Evolutionary conservation across 441 rosid species (phyloP).

Genomic region (Omphalea diandra): DNA sequence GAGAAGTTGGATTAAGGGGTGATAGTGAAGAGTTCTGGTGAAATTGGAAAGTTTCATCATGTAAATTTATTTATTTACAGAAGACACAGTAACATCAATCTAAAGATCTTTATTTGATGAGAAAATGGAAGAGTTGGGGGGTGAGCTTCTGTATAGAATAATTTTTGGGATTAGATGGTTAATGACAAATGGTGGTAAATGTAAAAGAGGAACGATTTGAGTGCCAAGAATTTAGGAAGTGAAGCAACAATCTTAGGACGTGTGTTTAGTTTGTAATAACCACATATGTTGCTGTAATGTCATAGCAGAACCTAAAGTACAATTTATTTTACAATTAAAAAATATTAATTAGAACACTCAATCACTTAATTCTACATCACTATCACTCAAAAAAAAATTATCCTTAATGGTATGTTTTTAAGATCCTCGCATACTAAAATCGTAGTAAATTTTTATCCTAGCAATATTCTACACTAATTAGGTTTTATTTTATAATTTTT

Average conservation of each 20-base stretch:
- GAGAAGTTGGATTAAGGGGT: constrained; percentile 8
- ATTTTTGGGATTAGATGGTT: constrained; percentile 17
- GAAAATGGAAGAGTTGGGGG: neutral
- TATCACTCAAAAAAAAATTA: no score
- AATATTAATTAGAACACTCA: no score
- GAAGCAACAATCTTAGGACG: constrained; percentile 18
- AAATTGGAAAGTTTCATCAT: constrained; percentile 16
- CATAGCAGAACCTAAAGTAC: no score
- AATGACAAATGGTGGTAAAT: constrained; percentile 18
- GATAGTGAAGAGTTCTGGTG: neutral
- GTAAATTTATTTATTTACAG: neutral
- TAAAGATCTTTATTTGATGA: neutral
- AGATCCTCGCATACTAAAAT: no score
- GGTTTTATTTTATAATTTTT: no score
- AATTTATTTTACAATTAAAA: no score
- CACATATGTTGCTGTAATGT: no score
- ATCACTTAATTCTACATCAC: no score
- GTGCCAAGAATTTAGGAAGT: constrained; percentile 32
- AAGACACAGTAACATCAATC: neutral
- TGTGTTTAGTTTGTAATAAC: constrained; percentile 10
- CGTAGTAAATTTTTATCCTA: no score
- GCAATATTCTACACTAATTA: no score
- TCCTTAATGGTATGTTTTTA: no score
- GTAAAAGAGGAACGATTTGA: constrained; percentile 28
- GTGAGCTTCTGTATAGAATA: neutral